A percentile compares a stretch with the other conserved stretches of the same genome.
These are phyloP conservation scores for Xanthoparmelia taractica DNA, from an alignment of 495 filamentous ascomycete genomes.

Conservation along the genomic window DNA sequence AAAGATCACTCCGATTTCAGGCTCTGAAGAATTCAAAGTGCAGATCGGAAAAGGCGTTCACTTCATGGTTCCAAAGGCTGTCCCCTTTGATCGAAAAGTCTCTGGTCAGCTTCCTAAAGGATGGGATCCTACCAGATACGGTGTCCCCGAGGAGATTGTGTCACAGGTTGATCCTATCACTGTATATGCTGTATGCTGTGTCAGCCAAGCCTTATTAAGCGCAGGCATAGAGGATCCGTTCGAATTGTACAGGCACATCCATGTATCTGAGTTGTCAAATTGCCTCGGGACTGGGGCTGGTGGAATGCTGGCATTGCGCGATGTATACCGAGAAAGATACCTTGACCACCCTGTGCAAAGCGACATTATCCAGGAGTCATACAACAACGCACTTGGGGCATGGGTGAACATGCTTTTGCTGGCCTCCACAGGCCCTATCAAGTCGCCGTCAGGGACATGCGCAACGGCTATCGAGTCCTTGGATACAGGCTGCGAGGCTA, in stretches of 20 bases:
- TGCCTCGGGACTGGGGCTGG: slow-evolving; percentile 25
- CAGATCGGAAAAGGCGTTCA: slow-evolving; percentile 19
- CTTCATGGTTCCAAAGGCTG: slow-evolving; percentile 23
- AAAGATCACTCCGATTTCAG: slow-evolving; percentile 6
- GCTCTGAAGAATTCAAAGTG: too few relatives aligned
- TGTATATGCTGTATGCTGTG: slow-evolving; percentile 11
- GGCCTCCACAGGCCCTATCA: slow-evolving; percentile 24
- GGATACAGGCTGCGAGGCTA: slow-evolving; percentile 23
- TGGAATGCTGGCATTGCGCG: slow-evolving; percentile 12
- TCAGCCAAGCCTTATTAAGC: slow-evolving; percentile 25
- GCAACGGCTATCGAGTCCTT: slow-evolving; percentile 29
- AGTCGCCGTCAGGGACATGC: slow-evolving; percentile 25
- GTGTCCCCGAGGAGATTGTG: slow-evolving; percentile 25
- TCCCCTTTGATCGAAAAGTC: slow-evolving; percentile 12
- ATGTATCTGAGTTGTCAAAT: slow-evolving; percentile 26
- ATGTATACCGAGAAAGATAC: slow-evolving; percentile 20
- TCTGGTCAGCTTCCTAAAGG: slow-evolving; percentile 25
- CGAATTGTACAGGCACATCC: slow-evolving; percentile 26
- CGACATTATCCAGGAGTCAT: slow-evolving; percentile 25
- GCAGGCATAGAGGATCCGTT: slow-evolving; percentile 25
- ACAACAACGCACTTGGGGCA: slow-evolving; percentile 23
- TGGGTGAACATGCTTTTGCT: slow-evolving; percentile 29
- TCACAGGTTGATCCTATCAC: slow-evolving; percentile 24
- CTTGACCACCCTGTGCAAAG: slow-evolving; percentile 22
- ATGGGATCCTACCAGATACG: slow-evolving; percentile 25